These are phyloP conservation scores for Diaporthe sp. DNA, from an alignment of 2,329 filamentous ascomycete species.

Conservation along the genomic window DNA sequence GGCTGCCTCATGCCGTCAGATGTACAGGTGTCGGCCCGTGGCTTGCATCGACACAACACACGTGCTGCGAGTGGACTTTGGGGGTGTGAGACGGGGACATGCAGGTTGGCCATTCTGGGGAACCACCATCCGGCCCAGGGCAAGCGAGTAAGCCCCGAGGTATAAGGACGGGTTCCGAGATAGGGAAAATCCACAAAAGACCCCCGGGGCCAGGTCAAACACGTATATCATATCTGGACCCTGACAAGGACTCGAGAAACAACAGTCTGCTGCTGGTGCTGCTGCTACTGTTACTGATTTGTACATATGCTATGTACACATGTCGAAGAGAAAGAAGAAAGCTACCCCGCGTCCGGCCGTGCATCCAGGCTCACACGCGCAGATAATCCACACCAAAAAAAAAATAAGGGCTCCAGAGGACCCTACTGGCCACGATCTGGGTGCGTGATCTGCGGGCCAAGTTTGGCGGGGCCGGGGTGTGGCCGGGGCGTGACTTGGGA, in stretches of 20 bases:
- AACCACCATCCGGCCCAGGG: not conserved
- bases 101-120: not conserved
- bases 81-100: not conserved
- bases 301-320: not conserved
- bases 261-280: not conserved
- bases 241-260: no score
- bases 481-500: conserved; percentile 1
- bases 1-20: conserved; percentile 15
- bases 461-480: not conserved
- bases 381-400: not conserved
- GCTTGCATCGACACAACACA: conserved; percentile 11
- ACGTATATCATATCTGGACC: no score
- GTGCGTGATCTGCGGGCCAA: conserved; percentile 20
- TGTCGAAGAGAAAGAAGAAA: not conserved
- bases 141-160: not conserved
- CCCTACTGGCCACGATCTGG: conserved; percentile 24
- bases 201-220: not conserved
- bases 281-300: no score
- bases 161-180: not conserved
- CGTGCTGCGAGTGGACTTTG: not conserved
- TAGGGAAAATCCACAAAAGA: not conserved
- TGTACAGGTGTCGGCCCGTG: not conserved
- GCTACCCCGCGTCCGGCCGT: conserved; percentile 14
- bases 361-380: not conserved
- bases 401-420: not conserved